Evolutionary conservation across 2,329 filamentous ascomycete genomes (phyloP), one percentile per base, ranked within the genome.

Genomic region (Tolypocladium tundrense): DNA sequence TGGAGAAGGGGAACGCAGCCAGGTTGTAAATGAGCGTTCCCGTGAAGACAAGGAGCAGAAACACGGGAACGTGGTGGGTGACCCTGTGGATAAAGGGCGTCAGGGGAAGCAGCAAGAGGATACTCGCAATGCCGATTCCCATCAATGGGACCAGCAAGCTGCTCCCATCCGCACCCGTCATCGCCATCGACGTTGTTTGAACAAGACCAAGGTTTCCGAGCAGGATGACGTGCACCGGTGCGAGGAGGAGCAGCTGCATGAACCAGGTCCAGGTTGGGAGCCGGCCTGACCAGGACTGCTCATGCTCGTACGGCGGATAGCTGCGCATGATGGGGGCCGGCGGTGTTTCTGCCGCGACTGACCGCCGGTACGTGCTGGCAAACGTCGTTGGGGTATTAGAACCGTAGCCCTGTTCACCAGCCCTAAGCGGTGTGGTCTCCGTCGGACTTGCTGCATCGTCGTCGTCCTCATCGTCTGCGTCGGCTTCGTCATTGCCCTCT

Each of bases 261-360:
- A 94, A 72, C 94, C 94, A 99, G 21, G 88, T 86, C 88, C 88
- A 97, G 51, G 81, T 83, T 1, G 91, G 90, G 57, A 97, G 75
- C 42, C 80, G 80, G 4, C 82, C 82, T 55, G 91, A 96, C 94
- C 94, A 99, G 16, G 81, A 75, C 71, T 97, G 94, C 69, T 97
- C 94, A 56, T 83, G 76, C 14, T 82, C 82, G 67, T 87, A 91
- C 0, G 79, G 73, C 57, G 74, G 65, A 59, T 65, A 40, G 61
- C 60, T 59, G 58, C 68, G 61, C 52, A 64, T 58, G 27, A 56
- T 63, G 56, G 67, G 62, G 31, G 64, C 60, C 33, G 65, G 51
- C 39, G 65, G 69, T 2, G 31, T 27, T 21, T 73, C 70, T 27
- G 58, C 61, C 11, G 59, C 40, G 35, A 77, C 73, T 7, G 80